phyloP scores from a whole-genome alignment of 345 rosid genomes.

The Syzygium aromaticum region DNA sequence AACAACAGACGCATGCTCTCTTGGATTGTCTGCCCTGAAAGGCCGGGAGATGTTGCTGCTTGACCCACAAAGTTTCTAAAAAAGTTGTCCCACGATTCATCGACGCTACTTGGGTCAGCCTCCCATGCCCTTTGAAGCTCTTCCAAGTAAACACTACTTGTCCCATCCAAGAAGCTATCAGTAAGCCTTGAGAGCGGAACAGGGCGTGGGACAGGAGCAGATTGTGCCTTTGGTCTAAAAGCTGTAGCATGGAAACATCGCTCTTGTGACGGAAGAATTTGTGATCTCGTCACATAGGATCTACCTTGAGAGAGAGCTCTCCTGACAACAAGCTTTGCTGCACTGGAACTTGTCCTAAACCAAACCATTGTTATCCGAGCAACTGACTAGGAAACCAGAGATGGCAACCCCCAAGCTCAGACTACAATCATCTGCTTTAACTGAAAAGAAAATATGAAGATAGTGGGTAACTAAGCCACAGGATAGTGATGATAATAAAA shows the following conservation, averaged over 20 bases:
- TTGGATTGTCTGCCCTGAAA: conserved; percentile 17
- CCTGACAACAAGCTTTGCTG: conserved; percentile 8
- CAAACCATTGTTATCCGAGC: conserved; percentile 5
- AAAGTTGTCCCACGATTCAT: conserved; percentile 19
- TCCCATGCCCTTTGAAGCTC: conserved; percentile 21
- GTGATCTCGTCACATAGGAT: conserved; percentile 5
- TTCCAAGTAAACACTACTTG: conserved; percentile 17
- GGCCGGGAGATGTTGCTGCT: conserved; percentile 13
- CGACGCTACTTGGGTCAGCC: conserved; percentile 14
- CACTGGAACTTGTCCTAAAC: conserved; percentile 7
- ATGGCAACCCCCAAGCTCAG: neutral
- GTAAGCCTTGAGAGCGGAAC: conserved; percentile 15
- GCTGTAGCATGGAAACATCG: conserved; percentile 3
- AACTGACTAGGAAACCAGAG: neutral
- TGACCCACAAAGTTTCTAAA: conserved; percentile 17
- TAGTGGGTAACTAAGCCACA: neutral
- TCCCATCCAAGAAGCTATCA: conserved; percentile 12
- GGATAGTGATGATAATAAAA: neutral
- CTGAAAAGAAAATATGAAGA: neutral
- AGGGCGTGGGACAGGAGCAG: conserved; percentile 13
- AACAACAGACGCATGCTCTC: conserved; percentile 15
- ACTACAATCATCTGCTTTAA: neutral
- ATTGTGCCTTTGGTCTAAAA: conserved; percentile 7
- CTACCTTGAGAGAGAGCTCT: conserved; percentile 9
- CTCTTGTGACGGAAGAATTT: conserved; percentile 1